These are phyloP conservation scores for Alnus glutinosa DNA, from an alignment of 306 rosid genomes.

Conservation along the genomic window DNA sequence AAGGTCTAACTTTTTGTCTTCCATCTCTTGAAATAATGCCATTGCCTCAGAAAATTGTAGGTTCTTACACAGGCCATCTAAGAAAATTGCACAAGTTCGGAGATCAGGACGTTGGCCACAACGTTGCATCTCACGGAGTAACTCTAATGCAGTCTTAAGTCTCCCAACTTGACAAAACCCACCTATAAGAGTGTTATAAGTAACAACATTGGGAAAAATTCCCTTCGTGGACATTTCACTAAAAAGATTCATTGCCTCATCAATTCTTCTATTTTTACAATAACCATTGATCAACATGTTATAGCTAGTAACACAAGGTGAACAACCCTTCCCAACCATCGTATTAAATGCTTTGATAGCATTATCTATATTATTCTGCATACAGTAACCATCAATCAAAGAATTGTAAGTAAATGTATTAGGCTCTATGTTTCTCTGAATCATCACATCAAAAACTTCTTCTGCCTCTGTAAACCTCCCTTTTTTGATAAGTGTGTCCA, in stretches of 20 bases:
- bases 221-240: slow-evolving; percentile 28
- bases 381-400: slow-evolving; percentile 37
- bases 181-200: slow-evolving; percentile 12
- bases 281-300: slow-evolving; percentile 34
- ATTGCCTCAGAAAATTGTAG: background rate
- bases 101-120: background rate
- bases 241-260: slow-evolving; percentile 33
- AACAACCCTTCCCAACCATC: slow-evolving; percentile 16
- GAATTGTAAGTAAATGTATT: slow-evolving; percentile 39
- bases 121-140: slow-evolving; percentile 15
- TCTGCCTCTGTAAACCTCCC: slow-evolving; percentile 27
- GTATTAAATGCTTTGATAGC: slow-evolving; percentile 14
- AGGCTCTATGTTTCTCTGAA: slow-evolving; percentile 8
- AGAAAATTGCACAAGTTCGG: background rate
- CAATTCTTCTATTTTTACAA: slow-evolving; percentile 23
- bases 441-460: slow-evolving; percentile 29
- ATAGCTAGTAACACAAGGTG: slow-evolving; percentile 27
- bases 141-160: slow-evolving; percentile 17
- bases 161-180: slow-evolving; percentile 2
- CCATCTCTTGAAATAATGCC: background rate
- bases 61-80: background rate
- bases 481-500: slow-evolving; percentile 29
- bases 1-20: background rate
- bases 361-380: slow-evolving; percentile 24
- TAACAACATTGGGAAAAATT: slow-evolving; percentile 29